Base-by-base conservation (phyloP, 177 flowering plant species). In the Vitis hybrid region DNA sequence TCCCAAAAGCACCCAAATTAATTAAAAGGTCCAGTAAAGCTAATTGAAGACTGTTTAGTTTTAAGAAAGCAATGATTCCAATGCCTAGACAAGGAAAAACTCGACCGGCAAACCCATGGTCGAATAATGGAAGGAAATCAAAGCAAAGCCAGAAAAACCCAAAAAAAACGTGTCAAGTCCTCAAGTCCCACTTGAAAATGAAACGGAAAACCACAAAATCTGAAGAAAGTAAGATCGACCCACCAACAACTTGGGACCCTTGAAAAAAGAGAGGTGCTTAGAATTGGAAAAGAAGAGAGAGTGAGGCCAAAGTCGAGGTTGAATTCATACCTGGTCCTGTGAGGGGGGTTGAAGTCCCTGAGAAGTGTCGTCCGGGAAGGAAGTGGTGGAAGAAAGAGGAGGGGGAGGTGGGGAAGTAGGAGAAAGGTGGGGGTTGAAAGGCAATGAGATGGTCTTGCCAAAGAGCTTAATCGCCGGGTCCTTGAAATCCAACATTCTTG, bases 381-480 rank as follows among this genome's bases (percentile, higher is more conserved):
- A 59, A 59, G 26, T 19, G 30, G 23, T 59, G 11, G 62, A 26
- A 26, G 62, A 59, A 9, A 59, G 26, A 21, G 12, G 23, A 61
- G 45, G 45, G 45, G 45, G 45, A 6, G 45, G 45, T 5, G 45
- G 45, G 45, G 45, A 34, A 34, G 49, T 11, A 52, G 18, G 67
- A 21, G 58, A 48, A 15, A 52, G 18, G 39, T 19, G 5, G 19
- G 64, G 6, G 8, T 26, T 15, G 11, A 62, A 39, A 9, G 72
- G 69, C 77, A 80, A 67, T 2, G 70, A 66, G 60, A 86, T 82
- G 60, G 80, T 79, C 75, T 74, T 81, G 56, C 87, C 87, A 73
- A 86, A 86, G 19, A 86, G 80, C 84, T 82, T 86, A 19, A 86
- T 82, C 49, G 75, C 73, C 26, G 82, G 70, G 71, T 82, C 82